Evolutionary conservation across 306 rosid species (phyloP).

Genomic region (Cajanus cajan): DNA sequence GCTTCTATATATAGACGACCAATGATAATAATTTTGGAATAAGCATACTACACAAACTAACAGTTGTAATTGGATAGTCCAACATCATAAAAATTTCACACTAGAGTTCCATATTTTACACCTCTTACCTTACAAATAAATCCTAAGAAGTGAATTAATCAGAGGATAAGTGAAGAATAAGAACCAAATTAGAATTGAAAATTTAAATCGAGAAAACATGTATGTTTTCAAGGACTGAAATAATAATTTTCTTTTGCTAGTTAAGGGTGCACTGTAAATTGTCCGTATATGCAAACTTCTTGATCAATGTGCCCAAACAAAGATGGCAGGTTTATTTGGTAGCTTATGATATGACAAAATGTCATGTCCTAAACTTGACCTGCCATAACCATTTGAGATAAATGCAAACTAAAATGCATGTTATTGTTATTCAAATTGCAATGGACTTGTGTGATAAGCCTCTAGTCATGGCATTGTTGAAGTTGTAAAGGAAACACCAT

Average conservation of each 20-base stretch:
- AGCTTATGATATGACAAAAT: not conserved
- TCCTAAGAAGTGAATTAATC: not conserved
- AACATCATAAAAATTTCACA: not conserved
- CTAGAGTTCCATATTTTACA: not conserved
- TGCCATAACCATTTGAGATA: not conserved
- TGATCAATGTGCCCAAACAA: not conserved
- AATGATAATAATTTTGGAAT: not conserved
- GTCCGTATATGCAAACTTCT: not conserved
- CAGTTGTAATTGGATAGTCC: not conserved
- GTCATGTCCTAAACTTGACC: not conserved
- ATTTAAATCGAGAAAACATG: not conserved
- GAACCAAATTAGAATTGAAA: not conserved
- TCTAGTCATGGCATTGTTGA: slow-evolving; percentile 1
- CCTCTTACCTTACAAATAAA: not conserved
- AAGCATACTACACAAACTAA: not conserved
- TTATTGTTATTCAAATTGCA: not conserved
- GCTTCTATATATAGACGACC: not conserved
- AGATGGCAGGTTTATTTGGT: not conserved
- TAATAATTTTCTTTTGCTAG: not conserved
- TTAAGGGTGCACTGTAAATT: not conserved
- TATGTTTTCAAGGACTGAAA: slow-evolving; percentile 2
- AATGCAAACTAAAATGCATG: not conserved
- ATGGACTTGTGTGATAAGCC: not conserved
- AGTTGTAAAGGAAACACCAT: slow-evolving; percentile 14
- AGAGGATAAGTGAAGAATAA: not conserved